These are phyloP conservation scores for Phaeophleospora eucalypticola DNA, from an alignment of 2,329 filamentous ascomycete genomes.

Conservation along the genomic window DNA sequence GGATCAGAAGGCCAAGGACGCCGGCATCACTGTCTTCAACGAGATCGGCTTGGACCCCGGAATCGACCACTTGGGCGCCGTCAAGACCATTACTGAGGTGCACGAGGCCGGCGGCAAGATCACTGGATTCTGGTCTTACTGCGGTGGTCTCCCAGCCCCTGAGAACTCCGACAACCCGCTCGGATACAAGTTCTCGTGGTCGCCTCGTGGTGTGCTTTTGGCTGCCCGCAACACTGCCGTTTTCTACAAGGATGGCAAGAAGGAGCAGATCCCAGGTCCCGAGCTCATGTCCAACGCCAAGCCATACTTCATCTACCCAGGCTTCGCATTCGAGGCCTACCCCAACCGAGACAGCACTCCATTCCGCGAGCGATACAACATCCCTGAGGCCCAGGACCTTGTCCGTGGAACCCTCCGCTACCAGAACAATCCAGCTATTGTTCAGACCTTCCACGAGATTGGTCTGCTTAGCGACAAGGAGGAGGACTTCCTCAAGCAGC, in stretches of 20 bases:
- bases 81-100: conserved; percentile 85
- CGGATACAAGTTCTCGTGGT: conserved; percentile 83
- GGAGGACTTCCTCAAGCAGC: conserved; percentile 58
- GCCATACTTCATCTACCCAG: conserved; percentile 86
- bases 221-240: conserved; percentile 82
- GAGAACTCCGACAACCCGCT: conserved; percentile 83
- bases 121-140: conserved; percentile 75
- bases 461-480: conserved; percentile 77
- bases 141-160: conserved; percentile 65
- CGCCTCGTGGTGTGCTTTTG: conserved; percentile 77
- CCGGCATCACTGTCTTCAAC: conserved; percentile 96
- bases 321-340: conserved; percentile 86
- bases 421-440: conserved; percentile 84
- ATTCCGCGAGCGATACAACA: conserved; percentile 85
- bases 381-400: conserved; percentile 86
- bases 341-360: conserved; percentile 85
- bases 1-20: conserved; percentile 75
- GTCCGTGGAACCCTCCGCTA: conserved; percentile 82
- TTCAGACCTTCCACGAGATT: conserved; percentile 81
- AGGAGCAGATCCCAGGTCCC: conserved; percentile 47
- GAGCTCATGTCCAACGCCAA: conserved; percentile 77
- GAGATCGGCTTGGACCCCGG: conserved; percentile 78
- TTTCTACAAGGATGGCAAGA: conserved; percentile 74
- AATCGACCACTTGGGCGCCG: conserved; percentile 73
- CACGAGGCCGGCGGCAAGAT: conserved; percentile 85